phyloP scores from a whole-genome alignment of 768 basidiomycete species.

The Mycena chlorophos region DNA sequence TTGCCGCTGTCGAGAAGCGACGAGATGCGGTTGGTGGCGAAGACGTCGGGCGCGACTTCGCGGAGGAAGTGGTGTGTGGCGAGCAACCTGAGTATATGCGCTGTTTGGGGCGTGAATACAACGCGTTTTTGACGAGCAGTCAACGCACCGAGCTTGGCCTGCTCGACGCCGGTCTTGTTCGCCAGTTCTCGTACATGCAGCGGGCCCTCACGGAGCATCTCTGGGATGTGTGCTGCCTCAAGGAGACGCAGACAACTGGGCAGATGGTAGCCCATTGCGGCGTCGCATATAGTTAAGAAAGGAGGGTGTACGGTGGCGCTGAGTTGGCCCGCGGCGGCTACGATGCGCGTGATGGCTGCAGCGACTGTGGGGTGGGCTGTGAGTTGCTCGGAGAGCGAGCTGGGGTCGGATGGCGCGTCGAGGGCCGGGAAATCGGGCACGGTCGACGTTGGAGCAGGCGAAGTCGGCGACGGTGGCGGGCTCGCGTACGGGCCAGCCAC shows the following conservation, averaged over 20 bases:
- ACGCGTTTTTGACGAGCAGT: not conserved
- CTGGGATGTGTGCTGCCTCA: slow-evolving; percentile 69
- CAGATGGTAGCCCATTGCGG: slow-evolving; percentile 73
- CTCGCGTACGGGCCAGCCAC: slow-evolving; percentile 17
- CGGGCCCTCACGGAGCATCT: slow-evolving; percentile 66
- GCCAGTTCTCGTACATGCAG: slow-evolving; percentile 52
- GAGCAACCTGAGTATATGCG: slow-evolving; percentile 71
- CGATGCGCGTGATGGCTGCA: slow-evolving; percentile 60
- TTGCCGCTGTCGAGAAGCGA: slow-evolving; percentile 71
- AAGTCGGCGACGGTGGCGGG: slow-evolving; percentile 23
- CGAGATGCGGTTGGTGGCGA: slow-evolving; percentile 69
- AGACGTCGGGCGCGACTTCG: slow-evolving; percentile 70
- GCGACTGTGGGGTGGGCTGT: slow-evolving; percentile 60
- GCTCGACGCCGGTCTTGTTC: slow-evolving; percentile 43
- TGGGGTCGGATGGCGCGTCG: slow-evolving; percentile 46
- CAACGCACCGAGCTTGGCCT: slow-evolving; percentile 51
- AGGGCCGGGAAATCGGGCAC: slow-evolving; percentile 57
- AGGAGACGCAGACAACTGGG: slow-evolving; percentile 73
- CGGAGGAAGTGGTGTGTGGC: slow-evolving; percentile 77
- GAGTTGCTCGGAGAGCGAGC: slow-evolving; percentile 52
- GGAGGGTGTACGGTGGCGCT: slow-evolving; percentile 64
- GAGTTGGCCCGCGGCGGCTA: slow-evolving; percentile 71
- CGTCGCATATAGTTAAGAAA: slow-evolving; percentile 73
- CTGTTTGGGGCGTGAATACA: slow-evolving; percentile 34
- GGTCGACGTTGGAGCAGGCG: slow-evolving; percentile 12